Conservation (phyloP, 2,329 filamentous ascomycete genomes). For the Hymenoscyphus scutula region DNA sequence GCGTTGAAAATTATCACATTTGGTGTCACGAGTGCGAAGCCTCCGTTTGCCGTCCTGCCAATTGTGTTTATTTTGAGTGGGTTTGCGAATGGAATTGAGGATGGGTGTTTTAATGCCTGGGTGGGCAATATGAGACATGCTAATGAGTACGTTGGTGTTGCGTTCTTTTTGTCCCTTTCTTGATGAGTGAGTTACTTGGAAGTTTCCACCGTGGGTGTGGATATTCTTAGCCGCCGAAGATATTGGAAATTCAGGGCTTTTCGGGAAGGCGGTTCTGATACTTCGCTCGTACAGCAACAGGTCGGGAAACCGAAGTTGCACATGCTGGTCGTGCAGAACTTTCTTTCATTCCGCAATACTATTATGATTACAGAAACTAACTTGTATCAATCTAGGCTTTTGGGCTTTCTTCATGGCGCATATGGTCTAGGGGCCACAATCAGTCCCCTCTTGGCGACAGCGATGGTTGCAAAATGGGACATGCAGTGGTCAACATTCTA, state of each 20-base stretch:
- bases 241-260: too few species aligned
- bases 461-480: slow-evolving; percentile 63
- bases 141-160: slow-evolving; percentile 52
- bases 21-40: slow-evolving; percentile 63
- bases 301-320: too few species aligned
- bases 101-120: slow-evolving; percentile 59
- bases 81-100: slow-evolving; percentile 51
- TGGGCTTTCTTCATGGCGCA: slow-evolving; percentile 69
- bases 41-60: slow-evolving; percentile 65
- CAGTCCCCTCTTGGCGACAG: slow-evolving; percentile 67
- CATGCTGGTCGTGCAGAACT: background rate
- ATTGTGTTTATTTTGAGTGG: slow-evolving; percentile 64
- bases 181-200: background rate
- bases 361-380: background rate
- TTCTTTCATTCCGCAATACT: background rate
- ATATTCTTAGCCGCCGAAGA: background rate
- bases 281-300: too few species aligned
- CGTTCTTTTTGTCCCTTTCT: background rate
- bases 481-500: slow-evolving; percentile 72
- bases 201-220: background rate
- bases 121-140: slow-evolving; percentile 64
- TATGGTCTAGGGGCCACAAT: slow-evolving; percentile 73
- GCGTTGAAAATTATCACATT: slow-evolving; percentile 62
- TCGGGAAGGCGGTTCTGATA: too few species aligned
- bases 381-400: slow-evolving; percentile 39